Conservation (phyloP, 2,329 filamentous ascomycete species). For the Chrysosporium queenslandicum region DNA sequence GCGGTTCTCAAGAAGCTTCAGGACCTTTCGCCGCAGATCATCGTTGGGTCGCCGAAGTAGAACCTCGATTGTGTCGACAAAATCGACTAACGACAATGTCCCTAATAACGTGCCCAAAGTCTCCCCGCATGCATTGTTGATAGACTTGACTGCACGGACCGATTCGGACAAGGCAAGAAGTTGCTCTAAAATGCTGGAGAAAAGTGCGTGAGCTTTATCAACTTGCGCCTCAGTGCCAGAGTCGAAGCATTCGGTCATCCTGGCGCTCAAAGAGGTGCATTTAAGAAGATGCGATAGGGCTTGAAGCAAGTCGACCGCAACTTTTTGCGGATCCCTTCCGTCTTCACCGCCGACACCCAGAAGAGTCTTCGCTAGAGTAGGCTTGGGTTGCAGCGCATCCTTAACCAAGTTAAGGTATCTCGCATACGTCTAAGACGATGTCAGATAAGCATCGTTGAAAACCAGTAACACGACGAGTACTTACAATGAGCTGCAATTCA, state of each 20-base stretch:
- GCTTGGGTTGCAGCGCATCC: constrained; percentile 67
- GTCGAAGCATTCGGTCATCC: constrained; percentile 31
- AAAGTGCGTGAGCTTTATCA: constrained; percentile 57
- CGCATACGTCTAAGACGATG: constrained; percentile 51
- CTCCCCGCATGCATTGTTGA: constrained; percentile 46
- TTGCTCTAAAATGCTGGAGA: constrained; percentile 57
- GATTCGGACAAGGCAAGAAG: constrained; percentile 55
- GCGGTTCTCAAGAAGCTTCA: constrained; percentile 69
- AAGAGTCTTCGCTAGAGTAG: constrained; percentile 60
- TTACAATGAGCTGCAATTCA: constrained; percentile 56
- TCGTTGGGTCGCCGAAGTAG: constrained; percentile 67
- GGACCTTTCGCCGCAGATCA: constrained; percentile 66
- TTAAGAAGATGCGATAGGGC: constrained; percentile 33
- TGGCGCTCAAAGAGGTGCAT: constrained; percentile 34
- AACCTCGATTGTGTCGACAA: constrained; percentile 76
- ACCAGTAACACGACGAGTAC: constrained; percentile 4
- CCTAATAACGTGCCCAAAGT: constrained; percentile 71
- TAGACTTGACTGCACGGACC: constrained; percentile 29
- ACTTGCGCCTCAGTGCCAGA: constrained; percentile 45
- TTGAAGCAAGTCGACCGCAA: constrained; percentile 35
- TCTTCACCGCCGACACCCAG: constrained; percentile 49
- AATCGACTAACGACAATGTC: constrained; percentile 74
- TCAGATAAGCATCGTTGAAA: constrained; percentile 15
- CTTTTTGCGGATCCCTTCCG: constrained; percentile 39
- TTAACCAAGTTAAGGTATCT: constrained; percentile 65